phyloP scores from a whole-genome alignment of 345 rosid genomes.

The Lepidium didymum region DNA sequence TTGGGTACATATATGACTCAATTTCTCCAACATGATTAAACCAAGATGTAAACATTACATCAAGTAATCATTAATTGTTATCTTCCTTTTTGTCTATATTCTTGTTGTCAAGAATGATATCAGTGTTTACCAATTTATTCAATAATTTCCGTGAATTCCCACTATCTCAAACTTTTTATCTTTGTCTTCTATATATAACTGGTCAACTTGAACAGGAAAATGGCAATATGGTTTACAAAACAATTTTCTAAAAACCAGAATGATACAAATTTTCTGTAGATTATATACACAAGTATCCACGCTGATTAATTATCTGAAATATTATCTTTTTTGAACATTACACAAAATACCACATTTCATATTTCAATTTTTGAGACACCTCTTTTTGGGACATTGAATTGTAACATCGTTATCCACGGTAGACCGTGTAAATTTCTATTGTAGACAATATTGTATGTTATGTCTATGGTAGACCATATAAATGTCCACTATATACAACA shows the following conservation, averaged over 20 bases:
- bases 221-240: neutral
- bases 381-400: no score
- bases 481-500: no score
- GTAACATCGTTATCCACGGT: no score
- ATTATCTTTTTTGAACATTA: no score
- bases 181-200: conserved; percentile 1
- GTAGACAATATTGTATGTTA: no score
- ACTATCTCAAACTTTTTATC: conserved; percentile 19
- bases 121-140: conserved; percentile 6
- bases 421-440: no score
- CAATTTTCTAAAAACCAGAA: neutral
- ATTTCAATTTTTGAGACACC: no score
- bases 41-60: conserved; percentile 6
- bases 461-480: no score
- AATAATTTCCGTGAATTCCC: conserved; percentile 18
- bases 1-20: neutral
- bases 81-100: conserved; percentile 7
- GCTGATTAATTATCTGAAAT: no score
- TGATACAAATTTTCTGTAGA: neutral
- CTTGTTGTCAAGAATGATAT: neutral
- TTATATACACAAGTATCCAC: neutral
- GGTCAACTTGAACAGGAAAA: conserved; percentile 32
- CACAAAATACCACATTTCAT: no score
- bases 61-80: conserved; percentile 16
- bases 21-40: neutral